phyloP scores from a whole-genome alignment of 1,284 basidiomycete species.

The Tremellales sp. region DNA sequence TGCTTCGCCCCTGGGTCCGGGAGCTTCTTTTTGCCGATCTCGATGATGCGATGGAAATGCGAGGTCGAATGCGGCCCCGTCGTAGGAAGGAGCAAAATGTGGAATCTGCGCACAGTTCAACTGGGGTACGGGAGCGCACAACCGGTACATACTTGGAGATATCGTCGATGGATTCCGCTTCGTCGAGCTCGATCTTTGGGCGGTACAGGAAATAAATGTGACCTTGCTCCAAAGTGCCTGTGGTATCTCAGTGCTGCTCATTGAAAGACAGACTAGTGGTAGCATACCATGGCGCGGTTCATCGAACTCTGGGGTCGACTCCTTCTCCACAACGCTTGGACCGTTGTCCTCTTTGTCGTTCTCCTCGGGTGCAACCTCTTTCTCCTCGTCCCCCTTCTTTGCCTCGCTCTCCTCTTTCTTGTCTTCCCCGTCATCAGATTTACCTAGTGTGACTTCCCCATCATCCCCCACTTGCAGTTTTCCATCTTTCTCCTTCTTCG shows the following conservation, averaged over 20 bases:
- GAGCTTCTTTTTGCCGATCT: conserved; percentile 61
- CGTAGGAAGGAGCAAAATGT: conserved; percentile 60
- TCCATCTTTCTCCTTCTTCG: conserved; percentile 17
- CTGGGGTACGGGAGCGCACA: too few species aligned
- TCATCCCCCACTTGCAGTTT: conserved; percentile 19
- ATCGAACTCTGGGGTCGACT: conserved; percentile 10
- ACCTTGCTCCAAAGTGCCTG: conserved; percentile 44
- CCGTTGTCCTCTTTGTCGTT: conserved; percentile 7
- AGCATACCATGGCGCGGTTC: conserved; percentile 32
- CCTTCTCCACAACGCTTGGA: conserved; percentile 1
- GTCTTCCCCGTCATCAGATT: conserved; percentile 8
- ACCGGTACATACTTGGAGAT: conserved; percentile 50
- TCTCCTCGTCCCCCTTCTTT: conserved; percentile 7
- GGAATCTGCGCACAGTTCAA: too few species aligned
- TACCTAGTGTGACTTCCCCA: conserved; percentile 20
- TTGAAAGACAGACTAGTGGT: neutral
- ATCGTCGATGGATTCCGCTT: conserved; percentile 59
- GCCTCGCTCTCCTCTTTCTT: neutral
- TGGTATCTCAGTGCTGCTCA: neutral
- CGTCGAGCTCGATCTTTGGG: conserved; percentile 56
- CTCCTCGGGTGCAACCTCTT: conserved; percentile 6
- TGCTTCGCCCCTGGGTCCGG: conserved; percentile 56
- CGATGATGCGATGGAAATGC: conserved; percentile 55
- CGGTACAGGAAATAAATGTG: conserved; percentile 65
- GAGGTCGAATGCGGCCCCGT: conserved; percentile 44